Evolutionary conservation across 31 red algal species (phyloP), one percentile per base, ranked within the genome.

Genomic region (Asparagopsis taxiformis): DNA sequence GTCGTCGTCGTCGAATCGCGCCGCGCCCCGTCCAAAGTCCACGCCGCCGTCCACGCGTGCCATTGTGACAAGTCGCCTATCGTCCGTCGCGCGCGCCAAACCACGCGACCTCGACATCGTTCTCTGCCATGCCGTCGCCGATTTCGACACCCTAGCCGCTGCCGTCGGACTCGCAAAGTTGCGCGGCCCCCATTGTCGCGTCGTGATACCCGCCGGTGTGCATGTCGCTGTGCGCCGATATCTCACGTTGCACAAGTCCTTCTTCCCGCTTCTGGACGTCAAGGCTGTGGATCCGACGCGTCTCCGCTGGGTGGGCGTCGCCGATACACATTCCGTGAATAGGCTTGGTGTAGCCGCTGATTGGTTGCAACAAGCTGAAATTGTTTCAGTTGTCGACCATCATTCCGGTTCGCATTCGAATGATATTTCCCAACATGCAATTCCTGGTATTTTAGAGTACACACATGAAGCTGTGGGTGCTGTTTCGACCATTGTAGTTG

Each of bases 91-190:
- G n/a, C n/a, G n/a, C n/a, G 41, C 13, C 41, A 46, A 46, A 13
- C 41, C 41, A 6, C 54, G 54, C 54, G 54, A 58, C 25, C 54
- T 74, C 39, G 69, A 84, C 21, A 74, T 84, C 58, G 58, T 74
- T 46, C 67, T 84, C 49, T 60, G 51, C 49, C 80, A 84, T 32
- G 58, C 58, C 13, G 55, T 67, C 28, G 75, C 75, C 20, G 85
- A 90, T 57, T 90, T 81, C 69, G 85, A 90, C 51, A 70, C 85
- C 3, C 63, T 90, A 10, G 72, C 76, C 35, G 57, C 76, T 23
- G 85, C 85, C 19, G 85, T 90, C 10, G 85, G 85, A 3, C 76
- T 90, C 17, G 85, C 85, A 30, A 69, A 65, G 8, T 66, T 90
- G 13, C 51, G 78, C 46, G 64, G 62, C 1, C 63, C 63, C 0